These are phyloP conservation scores for Gossypium stocksii DNA, from an alignment of 345 rosid genomes.

Conservation along the genomic window DNA sequence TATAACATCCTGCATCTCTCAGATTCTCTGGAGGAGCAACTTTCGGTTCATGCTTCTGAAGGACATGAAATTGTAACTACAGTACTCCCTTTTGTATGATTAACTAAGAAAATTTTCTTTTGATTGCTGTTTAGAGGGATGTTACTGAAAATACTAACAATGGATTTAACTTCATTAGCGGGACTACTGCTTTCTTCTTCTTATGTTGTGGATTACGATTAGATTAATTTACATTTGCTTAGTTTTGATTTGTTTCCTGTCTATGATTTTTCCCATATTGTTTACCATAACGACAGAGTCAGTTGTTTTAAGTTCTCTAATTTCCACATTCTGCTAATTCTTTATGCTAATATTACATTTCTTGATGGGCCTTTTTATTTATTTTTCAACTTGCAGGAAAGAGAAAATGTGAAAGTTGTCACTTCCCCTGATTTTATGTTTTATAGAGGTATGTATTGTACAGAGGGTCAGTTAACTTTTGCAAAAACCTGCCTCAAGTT, in stretches of 20 bases:
- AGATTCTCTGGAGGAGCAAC: conserved; percentile 10
- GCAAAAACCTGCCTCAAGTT: conserved; percentile 38
- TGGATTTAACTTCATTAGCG: neutral
- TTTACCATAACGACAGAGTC: neutral
- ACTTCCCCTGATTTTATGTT: conserved; percentile 46
- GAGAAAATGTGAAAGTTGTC: conserved; percentile 32
- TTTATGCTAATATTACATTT: conserved; percentile 1
- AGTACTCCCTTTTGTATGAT: conserved; percentile 2
- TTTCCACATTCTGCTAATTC: neutral
- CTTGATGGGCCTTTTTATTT: neutral
- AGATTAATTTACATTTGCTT: neutral
- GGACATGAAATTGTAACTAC: conserved; percentile 40
- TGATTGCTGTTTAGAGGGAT: neutral
- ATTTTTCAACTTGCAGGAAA: conserved; percentile 39
- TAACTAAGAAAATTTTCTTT: neutral
- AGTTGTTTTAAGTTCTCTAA: neutral
- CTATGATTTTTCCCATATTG: neutral
- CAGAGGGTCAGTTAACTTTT: conserved; percentile 45
- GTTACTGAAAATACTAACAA: neutral
- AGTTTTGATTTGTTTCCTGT: neutral
- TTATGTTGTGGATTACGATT: neutral
- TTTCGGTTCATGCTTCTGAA: conserved; percentile 14
- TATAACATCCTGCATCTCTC: neutral
- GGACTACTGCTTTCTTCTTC: neutral
- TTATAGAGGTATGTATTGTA: conserved; percentile 38